phyloP scores from a whole-genome alignment of 805 yeast genomes.

The Saturnispora zaruensis region DNA sequence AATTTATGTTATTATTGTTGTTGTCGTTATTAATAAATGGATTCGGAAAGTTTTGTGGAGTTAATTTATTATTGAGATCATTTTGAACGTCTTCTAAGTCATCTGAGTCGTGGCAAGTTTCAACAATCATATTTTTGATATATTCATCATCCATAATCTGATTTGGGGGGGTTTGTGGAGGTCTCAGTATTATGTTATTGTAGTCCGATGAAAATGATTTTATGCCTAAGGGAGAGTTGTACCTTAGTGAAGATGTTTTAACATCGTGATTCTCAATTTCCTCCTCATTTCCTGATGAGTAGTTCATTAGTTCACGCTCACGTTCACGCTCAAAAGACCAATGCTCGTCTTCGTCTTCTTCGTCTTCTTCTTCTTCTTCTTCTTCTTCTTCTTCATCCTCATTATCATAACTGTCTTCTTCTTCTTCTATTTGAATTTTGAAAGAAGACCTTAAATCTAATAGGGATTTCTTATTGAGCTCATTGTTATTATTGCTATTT shows the following conservation, averaged over 20 bases:
- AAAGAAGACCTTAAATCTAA: conserved; percentile 19
- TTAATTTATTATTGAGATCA: conserved; percentile 8
- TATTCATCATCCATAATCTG: conserved; percentile 29
- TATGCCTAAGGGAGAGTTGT: conserved; percentile 6
- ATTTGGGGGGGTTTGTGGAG: conserved; percentile 31
- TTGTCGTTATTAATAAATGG: conserved; percentile 20
- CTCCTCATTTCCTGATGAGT: background rate
- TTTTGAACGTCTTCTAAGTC: conserved; percentile 18
- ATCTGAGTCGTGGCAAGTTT: conserved; percentile 14
- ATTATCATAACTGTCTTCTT: conserved; percentile 16
- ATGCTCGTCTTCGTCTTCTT: background rate
- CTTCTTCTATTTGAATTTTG: conserved; percentile 20
- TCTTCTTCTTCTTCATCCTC: background rate
- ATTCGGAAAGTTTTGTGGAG: conserved; percentile 14
- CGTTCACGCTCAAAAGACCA: conserved; percentile 1
- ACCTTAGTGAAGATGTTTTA: conserved; percentile 1
- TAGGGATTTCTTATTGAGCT: background rate
- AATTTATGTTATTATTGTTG: background rate
- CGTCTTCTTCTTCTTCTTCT: conserved; percentile 1
- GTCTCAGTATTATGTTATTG: conserved; percentile 5
- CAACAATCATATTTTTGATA: conserved; percentile 23
- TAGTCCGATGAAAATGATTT: conserved; percentile 4
- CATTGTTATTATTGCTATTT: background rate
- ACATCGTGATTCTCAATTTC: conserved; percentile 7
- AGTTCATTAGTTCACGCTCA: background rate